Evolutionary conservation across 805 yeast genomes (phyloP).

Genomic region (Debaryomyces hansenii): DNA sequence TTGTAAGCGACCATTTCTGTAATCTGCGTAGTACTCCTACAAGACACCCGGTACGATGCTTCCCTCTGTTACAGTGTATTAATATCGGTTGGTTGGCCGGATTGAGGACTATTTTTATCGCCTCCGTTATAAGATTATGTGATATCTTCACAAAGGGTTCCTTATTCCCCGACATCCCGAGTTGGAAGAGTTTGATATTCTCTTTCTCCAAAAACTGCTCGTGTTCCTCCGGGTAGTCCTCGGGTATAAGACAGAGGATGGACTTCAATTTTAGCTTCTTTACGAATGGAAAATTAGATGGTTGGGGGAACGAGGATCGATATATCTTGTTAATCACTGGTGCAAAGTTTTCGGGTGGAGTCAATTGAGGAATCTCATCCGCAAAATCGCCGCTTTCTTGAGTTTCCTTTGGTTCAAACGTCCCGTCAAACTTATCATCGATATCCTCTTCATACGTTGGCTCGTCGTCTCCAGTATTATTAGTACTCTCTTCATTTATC

Average conservation of each 20-base stretch:
- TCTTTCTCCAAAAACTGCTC: conserved; percentile 58
- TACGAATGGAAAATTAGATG: conserved; percentile 76
- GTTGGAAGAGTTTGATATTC: conserved; percentile 72
- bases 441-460: conserved; percentile 36
- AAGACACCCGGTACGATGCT: conserved; percentile 94
- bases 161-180: conserved; percentile 93
- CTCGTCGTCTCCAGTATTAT: conserved; percentile 29
- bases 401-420: conserved; percentile 19
- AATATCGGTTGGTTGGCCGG: conserved; percentile 89
- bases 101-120: conserved; percentile 75
- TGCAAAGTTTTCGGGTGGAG: conserved; percentile 91
- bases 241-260: conserved; percentile 83
- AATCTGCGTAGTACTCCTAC: conserved; percentile 88
- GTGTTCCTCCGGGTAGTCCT: conserved; percentile 83
- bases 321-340: conserved; percentile 74
- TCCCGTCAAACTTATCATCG: conserved; percentile 39
- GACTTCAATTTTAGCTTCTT: conserved; percentile 63
- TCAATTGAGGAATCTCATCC: conserved; percentile 20
- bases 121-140: conserved; percentile 69
- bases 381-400: conserved; percentile 13
- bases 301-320: conserved; percentile 86
- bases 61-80: conserved; percentile 95
- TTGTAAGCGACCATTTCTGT: conserved; percentile 90
- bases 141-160: conserved; percentile 84
- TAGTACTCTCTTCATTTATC: conserved; percentile 20